Evolutionary conservation across 2,329 filamentous ascomycete genomes (phyloP).

Genomic region (Calonectria leucothoes): DNA sequence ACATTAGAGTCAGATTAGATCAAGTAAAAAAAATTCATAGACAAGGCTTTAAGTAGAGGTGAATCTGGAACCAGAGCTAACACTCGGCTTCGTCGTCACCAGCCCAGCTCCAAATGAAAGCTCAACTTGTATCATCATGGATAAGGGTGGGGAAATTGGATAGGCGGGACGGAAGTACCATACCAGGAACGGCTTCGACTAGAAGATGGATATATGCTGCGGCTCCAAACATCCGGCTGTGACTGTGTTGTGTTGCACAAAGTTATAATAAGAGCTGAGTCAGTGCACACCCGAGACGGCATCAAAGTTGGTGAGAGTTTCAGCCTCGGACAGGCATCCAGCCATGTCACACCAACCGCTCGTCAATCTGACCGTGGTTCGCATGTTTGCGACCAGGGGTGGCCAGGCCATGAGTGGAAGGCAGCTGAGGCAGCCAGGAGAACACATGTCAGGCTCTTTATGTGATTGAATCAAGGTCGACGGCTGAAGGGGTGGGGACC

Average conservation of each 20-base stretch:
- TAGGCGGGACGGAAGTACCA: background rate
- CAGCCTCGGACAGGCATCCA: conserved; percentile 2
- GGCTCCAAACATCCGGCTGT: background rate
- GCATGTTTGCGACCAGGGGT: background rate
- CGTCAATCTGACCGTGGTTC: background rate
- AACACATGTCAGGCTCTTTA: background rate
- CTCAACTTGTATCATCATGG: conserved; percentile 57
- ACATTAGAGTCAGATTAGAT: conserved; percentile 70
- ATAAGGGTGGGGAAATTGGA: background rate
- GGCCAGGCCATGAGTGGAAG: background rate
- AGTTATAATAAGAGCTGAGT: background rate
- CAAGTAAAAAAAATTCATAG: conserved; percentile 63
- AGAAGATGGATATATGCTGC: background rate
- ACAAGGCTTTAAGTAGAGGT: conserved; percentile 36
- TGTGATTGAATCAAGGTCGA: conserved; percentile 9
- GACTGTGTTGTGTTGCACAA: background rate
- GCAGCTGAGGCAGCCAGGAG: conserved; percentile 18
- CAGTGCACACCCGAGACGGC: background rate
- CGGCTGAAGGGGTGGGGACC: conserved; percentile 7
- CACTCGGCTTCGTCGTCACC: conserved; percentile 63
- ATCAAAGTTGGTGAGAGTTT: background rate
- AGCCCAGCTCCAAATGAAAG: conserved; percentile 48
- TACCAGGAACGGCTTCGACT: background rate
- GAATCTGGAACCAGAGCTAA: conserved; percentile 58
- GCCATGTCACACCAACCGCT: background rate